phyloP scores from a whole-genome alignment of 1,284 basidiomycete species.

The Leccinum angustisporum region DNA sequence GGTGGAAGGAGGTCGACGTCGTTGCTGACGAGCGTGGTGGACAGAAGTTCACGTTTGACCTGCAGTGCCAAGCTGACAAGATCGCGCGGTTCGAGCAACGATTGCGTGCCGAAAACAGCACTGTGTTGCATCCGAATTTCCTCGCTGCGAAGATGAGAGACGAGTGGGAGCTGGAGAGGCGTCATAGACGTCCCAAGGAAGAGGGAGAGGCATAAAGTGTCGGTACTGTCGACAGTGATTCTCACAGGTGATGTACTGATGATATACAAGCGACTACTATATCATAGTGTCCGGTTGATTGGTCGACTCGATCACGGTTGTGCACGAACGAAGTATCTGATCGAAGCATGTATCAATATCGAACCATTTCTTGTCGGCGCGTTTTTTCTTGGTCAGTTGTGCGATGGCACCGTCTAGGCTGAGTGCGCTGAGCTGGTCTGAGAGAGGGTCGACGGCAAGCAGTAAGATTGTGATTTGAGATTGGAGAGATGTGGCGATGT shows the following conservation, averaged over 20 bases:
- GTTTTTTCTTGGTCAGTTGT: slow-evolving; percentile 21
- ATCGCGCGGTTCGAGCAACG: slow-evolving; percentile 64
- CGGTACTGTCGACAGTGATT: slow-evolving; percentile 5
- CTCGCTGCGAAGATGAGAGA: slow-evolving; percentile 63
- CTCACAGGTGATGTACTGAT: slow-evolving; percentile 15
- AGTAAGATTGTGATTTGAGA: slow-evolving; percentile 31
- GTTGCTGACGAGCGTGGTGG: slow-evolving; percentile 8
- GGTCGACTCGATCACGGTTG: slow-evolving; percentile 4
- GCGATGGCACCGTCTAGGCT: slow-evolving; percentile 26
- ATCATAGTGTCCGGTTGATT: neutral
- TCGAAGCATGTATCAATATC: slow-evolving; percentile 58
- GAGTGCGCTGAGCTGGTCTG: slow-evolving; percentile 37
- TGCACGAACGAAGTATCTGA: slow-evolving; percentile 48
- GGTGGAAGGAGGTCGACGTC: neutral
- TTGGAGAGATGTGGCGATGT: slow-evolving; percentile 39
- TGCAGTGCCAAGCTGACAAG: slow-evolving; percentile 70
- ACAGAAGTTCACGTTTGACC: slow-evolving; percentile 64
- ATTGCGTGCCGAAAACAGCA: slow-evolving; percentile 47
- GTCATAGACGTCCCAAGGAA: slow-evolving; percentile 29
- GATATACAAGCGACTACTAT: slow-evolving; percentile 12
- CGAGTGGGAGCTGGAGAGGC: slow-evolving; percentile 37
- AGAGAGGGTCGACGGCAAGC: slow-evolving; percentile 27
- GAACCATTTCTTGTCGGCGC: slow-evolving; percentile 51
- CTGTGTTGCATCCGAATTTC: slow-evolving; percentile 64
- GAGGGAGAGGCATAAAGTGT: slow-evolving; percentile 33